A percentile compares a stretch with the other conserved stretches of the same genome.
These are phyloP conservation scores for Candida mattraensis DNA, from an alignment of 805 yeast genomes.

Conservation along the genomic window DNA sequence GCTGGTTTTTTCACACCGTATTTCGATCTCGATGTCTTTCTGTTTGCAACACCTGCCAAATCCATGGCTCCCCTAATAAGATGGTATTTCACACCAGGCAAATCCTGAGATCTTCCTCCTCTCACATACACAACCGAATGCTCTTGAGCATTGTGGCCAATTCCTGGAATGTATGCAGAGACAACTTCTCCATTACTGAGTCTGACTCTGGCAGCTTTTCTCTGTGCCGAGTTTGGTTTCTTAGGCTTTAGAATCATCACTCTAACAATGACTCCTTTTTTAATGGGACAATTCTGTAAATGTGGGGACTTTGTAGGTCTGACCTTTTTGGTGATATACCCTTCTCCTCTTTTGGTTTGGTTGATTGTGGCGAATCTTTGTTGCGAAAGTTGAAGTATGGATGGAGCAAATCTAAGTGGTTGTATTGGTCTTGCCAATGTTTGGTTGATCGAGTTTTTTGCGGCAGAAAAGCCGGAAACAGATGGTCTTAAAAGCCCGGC, in stretches of 20 bases:
- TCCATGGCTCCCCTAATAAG: conserved; percentile 91
- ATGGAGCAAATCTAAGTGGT: too few relatives aligned
- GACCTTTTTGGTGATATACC: conserved; percentile 36
- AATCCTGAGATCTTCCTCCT: conserved; percentile 98
- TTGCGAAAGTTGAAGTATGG: too few relatives aligned
- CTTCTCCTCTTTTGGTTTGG: conserved; percentile 70
- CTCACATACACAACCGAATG: conserved; percentile 94
- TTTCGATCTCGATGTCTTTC: conserved; percentile 85
- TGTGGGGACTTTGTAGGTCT: conserved; percentile 71
- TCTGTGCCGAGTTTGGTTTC: conserved; percentile 97
- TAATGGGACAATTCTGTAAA: conserved; percentile 77
- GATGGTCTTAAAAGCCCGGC: too few relatives aligned
- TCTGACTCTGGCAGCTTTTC: conserved; percentile 95
- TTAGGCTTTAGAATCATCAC: conserved; percentile 96
- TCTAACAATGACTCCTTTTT: conserved; percentile 89
- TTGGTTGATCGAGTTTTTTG: too few relatives aligned
- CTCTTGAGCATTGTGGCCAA: conserved; percentile 97
- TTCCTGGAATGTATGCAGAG: conserved; percentile 95
- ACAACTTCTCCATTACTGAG: conserved; percentile 85
- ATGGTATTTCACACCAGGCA: conserved; percentile 97
- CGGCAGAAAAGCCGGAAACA: too few relatives aligned
- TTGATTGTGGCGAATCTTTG: conserved; percentile 69
- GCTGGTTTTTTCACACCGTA: conserved; percentile 90
- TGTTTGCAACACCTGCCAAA: conserved; percentile 90
- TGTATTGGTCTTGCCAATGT: too few relatives aligned